These are phyloP conservation scores for Fusarium penzigii DNA, from an alignment of 2,329 filamentous ascomycete species.

Conservation along the genomic window DNA sequence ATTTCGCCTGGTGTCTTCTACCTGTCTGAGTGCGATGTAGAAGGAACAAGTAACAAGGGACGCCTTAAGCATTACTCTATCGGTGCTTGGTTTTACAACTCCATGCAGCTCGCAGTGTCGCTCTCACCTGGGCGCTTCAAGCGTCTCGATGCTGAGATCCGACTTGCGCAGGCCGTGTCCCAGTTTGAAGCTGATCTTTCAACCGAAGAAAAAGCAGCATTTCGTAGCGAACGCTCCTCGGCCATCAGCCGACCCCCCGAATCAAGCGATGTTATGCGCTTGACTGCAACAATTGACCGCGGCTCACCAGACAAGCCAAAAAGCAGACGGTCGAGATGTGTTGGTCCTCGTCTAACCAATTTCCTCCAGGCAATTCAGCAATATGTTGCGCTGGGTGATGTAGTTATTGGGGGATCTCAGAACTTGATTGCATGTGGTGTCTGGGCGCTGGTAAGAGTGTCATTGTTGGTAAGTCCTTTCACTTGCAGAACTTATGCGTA, in stretches of 20 bases:
- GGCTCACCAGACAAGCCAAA: constrained; percentile 10
- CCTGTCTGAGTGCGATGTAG: too few species aligned
- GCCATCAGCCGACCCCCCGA: constrained; percentile 27
- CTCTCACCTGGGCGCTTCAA: too few species aligned
- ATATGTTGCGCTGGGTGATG: constrained; percentile 42
- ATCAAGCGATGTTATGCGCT: constrained; percentile 39
- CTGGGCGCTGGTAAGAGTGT: constrained; percentile 45
- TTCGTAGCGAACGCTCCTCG: constrained; percentile 23
- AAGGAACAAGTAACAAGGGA: too few species aligned
- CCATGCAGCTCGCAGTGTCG: too few species aligned
- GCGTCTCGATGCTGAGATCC: constrained; percentile 37
- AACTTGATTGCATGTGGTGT: constrained; percentile 47
- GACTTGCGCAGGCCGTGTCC: constrained; percentile 41
- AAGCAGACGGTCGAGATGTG: constrained; percentile 29
- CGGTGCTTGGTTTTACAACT: too few species aligned
- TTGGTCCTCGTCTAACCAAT: constrained; percentile 43
- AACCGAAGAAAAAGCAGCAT: constrained; percentile 35
- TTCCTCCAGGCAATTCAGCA: constrained; percentile 43
- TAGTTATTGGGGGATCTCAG: constrained; percentile 42
- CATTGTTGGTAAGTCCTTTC: constrained; percentile 37
- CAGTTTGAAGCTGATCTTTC: constrained; percentile 41
- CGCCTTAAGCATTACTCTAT: too few species aligned
- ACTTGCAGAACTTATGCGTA: background rate
- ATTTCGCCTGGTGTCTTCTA: too few species aligned
- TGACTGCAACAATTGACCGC: constrained; percentile 41